Percentiles rank a stretch among this genome's conserved stretches.
Conservation (phyloP, 768 basidiomycete species). For the Phylloporus arenicola region DNA sequence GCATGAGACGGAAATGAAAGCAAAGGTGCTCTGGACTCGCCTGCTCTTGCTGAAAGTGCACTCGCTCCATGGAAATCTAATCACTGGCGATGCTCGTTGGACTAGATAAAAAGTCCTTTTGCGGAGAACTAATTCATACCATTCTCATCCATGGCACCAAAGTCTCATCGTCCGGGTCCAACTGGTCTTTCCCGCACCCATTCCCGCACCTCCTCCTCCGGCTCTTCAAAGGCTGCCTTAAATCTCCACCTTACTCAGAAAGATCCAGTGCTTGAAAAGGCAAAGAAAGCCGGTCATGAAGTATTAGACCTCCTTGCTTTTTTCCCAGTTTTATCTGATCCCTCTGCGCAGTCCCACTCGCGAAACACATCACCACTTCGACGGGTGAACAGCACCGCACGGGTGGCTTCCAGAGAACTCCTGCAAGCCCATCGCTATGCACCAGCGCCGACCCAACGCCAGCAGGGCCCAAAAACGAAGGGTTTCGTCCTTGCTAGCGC, state of each 20-base stretch:
- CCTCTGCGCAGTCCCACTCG: slow-evolving; percentile 12
- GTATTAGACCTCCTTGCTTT: slow-evolving; percentile 32
- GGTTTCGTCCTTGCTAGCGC: slow-evolving; percentile 58
- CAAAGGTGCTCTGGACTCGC: slow-evolving; percentile 27
- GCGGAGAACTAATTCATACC: slow-evolving; percentile 29
- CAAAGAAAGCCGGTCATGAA: slow-evolving; percentile 44
- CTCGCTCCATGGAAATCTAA: slow-evolving; percentile 71
- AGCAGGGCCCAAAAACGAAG: slow-evolving; percentile 36
- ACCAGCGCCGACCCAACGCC: slow-evolving; percentile 24
- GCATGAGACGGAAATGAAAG: slow-evolving; percentile 2
- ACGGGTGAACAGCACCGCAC: slow-evolving; percentile 25
- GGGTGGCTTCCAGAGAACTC: slow-evolving; percentile 27
- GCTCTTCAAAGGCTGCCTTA: slow-evolving; percentile 49
- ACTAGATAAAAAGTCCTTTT: too few relatives aligned
- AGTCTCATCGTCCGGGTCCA: slow-evolving; percentile 42
- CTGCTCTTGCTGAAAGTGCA: slow-evolving; percentile 93
- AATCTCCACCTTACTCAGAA: slow-evolving; percentile 70
- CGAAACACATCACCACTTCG: slow-evolving; percentile 25
- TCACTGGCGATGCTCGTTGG: slow-evolving; percentile 1
- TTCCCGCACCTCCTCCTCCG: slow-evolving; percentile 55
- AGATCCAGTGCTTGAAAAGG: slow-evolving; percentile 47
- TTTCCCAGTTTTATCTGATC: slow-evolving; percentile 14
- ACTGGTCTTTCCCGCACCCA: slow-evolving; percentile 52
- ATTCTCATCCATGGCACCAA: slow-evolving; percentile 42
- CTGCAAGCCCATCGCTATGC: slow-evolving; percentile 32